Evolutionary conservation across 495 filamentous ascomycete species (phyloP).

Genomic region (Amphirosellinia nigrospora): DNA sequence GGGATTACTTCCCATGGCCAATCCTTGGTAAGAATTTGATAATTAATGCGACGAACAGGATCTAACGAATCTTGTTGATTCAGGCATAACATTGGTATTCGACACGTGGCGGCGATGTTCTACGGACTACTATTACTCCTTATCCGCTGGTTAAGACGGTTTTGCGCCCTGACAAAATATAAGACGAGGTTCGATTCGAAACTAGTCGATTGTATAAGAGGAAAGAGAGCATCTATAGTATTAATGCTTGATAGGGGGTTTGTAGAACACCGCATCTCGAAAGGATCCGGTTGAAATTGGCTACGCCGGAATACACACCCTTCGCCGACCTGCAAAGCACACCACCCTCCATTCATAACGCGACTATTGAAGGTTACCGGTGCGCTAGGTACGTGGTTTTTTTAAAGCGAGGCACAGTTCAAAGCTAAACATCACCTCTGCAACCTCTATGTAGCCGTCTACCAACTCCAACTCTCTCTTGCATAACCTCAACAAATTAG

Average conservation of each 20-base stretch:
- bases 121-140: neutral
- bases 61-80: neutral
- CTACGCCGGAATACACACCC: neutral
- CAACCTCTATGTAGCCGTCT: neutral
- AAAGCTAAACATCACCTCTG: neutral
- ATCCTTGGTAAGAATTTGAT: neutral
- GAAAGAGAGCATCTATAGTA: neutral
- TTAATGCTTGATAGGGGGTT: neutral
- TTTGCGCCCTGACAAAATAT: neutral
- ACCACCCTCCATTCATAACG: neutral
- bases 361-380: neutral
- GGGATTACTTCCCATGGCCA: neutral
- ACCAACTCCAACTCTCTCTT: neutral
- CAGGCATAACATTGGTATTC: neutral
- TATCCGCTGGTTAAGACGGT: too few relatives aligned
- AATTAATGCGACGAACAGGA: neutral
- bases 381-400: neutral
- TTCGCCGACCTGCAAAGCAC: neutral
- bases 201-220: neutral
- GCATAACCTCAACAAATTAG: neutral
- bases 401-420: neutral
- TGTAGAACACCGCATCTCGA: neutral
- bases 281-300: neutral
- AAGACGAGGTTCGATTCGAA: neutral
- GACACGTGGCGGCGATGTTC: neutral